Evolutionary conservation across 768 basidiomycete species (phyloP), one percentile per base, ranked within the genome.

Genomic region (Sarcodon aspratus): DNA sequence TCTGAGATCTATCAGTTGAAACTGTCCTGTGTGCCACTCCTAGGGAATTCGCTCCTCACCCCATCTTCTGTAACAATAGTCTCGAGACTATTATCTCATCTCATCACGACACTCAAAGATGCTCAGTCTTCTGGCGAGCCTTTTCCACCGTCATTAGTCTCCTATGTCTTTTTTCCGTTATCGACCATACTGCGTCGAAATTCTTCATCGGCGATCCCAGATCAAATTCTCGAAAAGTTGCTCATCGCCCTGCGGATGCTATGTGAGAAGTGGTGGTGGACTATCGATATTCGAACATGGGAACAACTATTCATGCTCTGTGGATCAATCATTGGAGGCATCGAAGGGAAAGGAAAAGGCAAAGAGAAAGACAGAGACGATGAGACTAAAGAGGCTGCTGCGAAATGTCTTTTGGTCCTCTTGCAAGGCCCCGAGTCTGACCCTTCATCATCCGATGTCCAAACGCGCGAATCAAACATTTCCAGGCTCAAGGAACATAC

Each of bases 121-220:
- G 57, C 76, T 21, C 63, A 71, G 9, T 54, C 66, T 10, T 63
- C 68, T 7, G 62, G 62, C 7, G 50, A 57, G 34, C 46, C 61
- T 4, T 71, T 90, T 34, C 69, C 75, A 1, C 59, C 76, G 0
- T 74, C 76, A 12, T 71, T 92, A 44, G 77, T 90, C 40, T 82
- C 85, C 42, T 98, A 97, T 62, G 69, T 80, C 31, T 88, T 94
- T 65, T 85, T 91, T 56, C 95, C 95, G 3, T 63, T 97, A 36
- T 91, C 91, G 2, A 78, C 81, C 31, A 78, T 96, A 45, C 73
- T 97, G 34, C 81, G 85, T 45, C 80, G 87, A 33, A 90, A 93
- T 60, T 57, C 74, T 12, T 74, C 81, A 3, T 59, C 73, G 6
- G 68, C 74, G 11, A 82, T 95, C 44, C 85, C 90, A 7, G 83